phyloP scores from a whole-genome alignment of 208 protist species.

The Strigomonas galati region DNA sequence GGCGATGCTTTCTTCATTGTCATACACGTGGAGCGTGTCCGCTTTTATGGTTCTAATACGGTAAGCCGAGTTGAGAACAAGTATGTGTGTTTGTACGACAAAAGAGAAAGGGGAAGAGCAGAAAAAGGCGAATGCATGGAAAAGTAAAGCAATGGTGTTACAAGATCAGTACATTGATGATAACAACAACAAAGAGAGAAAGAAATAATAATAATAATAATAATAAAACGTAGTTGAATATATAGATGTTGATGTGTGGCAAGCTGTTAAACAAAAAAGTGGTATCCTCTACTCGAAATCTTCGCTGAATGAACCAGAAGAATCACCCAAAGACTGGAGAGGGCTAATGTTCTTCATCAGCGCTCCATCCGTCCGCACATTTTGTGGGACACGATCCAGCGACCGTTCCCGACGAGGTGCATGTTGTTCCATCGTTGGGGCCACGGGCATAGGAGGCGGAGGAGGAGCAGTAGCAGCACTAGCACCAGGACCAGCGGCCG shows the following conservation, averaged over 20 bases:
- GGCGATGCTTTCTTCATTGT: conserved; percentile 10
- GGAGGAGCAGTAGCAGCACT: neutral
- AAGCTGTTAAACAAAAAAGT: no score
- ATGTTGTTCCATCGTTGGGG: conserved; percentile 1
- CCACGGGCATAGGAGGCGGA: neutral
- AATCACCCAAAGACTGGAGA: conserved; percentile 13
- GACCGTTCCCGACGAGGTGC: neutral
- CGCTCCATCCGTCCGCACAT: conserved; percentile 36
- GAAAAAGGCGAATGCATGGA: no score
- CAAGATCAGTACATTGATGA: no score
- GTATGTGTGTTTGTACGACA: no score
- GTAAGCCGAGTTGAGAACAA: no score
- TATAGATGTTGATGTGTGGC: no score
- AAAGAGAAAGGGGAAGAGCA: no score
- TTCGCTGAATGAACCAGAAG: neutral
- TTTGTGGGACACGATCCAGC: conserved; percentile 84
- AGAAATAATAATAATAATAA: neutral
- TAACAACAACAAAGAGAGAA: no score
- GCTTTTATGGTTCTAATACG: no score
- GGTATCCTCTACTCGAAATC: neutral
- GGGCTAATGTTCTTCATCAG: conserved; percentile 66
- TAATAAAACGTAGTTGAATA: neutral
- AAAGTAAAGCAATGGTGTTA: no score
- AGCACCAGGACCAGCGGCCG: neutral
- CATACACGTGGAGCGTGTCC: neutral